Conservation (phyloP, 495 filamentous ascomycete genomes). For the Xylaria flabelliformis region DNA sequence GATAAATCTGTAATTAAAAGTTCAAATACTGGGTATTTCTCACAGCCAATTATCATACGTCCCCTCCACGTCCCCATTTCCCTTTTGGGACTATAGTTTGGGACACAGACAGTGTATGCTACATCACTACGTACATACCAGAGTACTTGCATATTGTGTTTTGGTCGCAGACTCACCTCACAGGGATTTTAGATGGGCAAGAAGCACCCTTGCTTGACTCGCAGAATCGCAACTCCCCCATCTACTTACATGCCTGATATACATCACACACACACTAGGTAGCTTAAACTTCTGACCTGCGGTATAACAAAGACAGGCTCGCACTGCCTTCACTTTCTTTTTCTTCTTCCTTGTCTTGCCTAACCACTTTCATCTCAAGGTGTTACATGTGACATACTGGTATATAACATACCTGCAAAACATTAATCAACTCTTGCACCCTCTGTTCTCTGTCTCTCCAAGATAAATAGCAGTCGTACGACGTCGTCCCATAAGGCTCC, state of each 20-base stretch:
- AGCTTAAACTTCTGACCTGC: background rate
- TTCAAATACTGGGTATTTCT: background rate
- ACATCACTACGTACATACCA: background rate
- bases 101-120: background rate
- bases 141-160: background rate
- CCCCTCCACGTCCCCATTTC: constrained; percentile 10
- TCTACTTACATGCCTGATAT: background rate
- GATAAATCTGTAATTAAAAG: constrained; percentile 6
- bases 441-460: constrained; percentile 9
- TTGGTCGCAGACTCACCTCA: background rate
- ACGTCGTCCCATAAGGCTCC: constrained; percentile 24
- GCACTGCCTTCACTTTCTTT: constrained; percentile 13
- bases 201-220: constrained; percentile 14
- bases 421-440: constrained; percentile 5
- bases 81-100: constrained; percentile 12
- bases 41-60: constrained; percentile 15
- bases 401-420: constrained; percentile 6
- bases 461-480: constrained; percentile 28
- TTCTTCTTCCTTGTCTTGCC: constrained; percentile 24
- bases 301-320: constrained; percentile 20
- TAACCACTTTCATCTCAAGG: constrained; percentile 22
- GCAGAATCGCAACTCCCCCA: background rate
- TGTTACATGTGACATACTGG: constrained; percentile 19
- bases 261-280: background rate
- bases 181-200: constrained; percentile 15